Evolutionary conservation across 345 rosid species (phyloP), one percentile per base, ranked within the genome.

Genomic region (Erucastrum elatum): DNA sequence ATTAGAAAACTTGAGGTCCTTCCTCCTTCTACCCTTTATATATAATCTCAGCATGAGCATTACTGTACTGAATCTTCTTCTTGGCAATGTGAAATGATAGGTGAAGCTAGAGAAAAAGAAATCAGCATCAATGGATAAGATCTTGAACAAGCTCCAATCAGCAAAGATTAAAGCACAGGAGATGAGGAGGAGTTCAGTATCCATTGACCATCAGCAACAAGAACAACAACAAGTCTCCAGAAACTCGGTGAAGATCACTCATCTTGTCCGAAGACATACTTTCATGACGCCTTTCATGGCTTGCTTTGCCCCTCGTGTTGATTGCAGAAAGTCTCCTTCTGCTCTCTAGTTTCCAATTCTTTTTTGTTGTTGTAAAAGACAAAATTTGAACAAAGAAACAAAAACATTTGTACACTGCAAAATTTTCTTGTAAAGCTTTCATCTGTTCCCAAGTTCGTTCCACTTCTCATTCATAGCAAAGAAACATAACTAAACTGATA

Each of bases 21-120:
- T 29, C 4, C 31, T n/a, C 69, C 16, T 39, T 66, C 0, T 27
- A 44, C 33, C 5, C 8, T 5, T 49, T 49, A 15, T 49, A 49
- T 49, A 51, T n/a, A 33, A 46, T 33, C 67, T 64, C 30, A 66
- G 10, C 27, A 49, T 35, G 25, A 11, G 3, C 25, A 60, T 7
- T 15, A 29, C 31, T 46, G 13, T 9, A 49, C 2, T 62, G 16
- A 68, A 8, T 2, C 15, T 71, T 3, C 4, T 1, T 44, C 2
- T 49, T 21, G 21, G 21, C 21, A 21, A 21, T 21, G 21, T 21
- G 21, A 21, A 21, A 21, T 21, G 17, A 94, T 85, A 95, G 99
- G 89, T 90, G 90, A 88, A 90, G 70, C 81, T 93, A 71, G 99
- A 95, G 80, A 93, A 89, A 87, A 90, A 91, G 93, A 91, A 92